Evolutionary conservation across 306 rosid species (phyloP), one percentile per base, ranked within the genome.

Genomic region (Prunus campanulata): DNA sequence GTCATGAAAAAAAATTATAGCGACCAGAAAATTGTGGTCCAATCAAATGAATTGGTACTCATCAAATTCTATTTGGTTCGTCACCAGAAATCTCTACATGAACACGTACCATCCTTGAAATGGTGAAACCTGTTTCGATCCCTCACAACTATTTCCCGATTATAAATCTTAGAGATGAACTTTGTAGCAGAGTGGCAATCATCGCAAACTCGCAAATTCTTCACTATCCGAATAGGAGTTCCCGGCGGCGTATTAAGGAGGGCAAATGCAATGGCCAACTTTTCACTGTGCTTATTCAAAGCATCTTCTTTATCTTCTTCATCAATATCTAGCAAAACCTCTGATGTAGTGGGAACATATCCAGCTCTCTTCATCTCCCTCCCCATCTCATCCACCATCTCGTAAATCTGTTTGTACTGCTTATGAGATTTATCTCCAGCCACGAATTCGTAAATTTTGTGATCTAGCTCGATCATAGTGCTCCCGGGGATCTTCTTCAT

Each of bases 101-200:
- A 90, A 71, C 98, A 93, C 72, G 71, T 49, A 11, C 98, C 96
- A 70, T 82, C 86, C 59, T 85, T 86, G 86, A 93, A 91, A 84
- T 87, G 97, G 82, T 93, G 97, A 85, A 93, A 93, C 80, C 97
- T 87, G 77, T 78, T 90, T 66, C 93, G 87, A 78, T 93, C 98
- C 83, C 98, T 86, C 59, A 93, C 92, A 42, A 89, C 83, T 27
- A 93, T 90, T 80, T 91, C 94, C 55, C 97, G 85, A 71, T 68
- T 76, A 81, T 88, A 91, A 72, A 91, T 89, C 86, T 79, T 91
- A 10, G 97, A 91, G 57, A 93, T 90, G 85, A 88, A 88, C 88
- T 91, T 91, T 0, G 97, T 90, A 65, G 97, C 98, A 48, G 90
- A 85, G 73, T 93, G 98, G 9, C 98, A 93, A 84, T 91, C 98